Conservation (phyloP, 2,329 filamentous ascomycete species). For the Penicillium sp. region DNA sequence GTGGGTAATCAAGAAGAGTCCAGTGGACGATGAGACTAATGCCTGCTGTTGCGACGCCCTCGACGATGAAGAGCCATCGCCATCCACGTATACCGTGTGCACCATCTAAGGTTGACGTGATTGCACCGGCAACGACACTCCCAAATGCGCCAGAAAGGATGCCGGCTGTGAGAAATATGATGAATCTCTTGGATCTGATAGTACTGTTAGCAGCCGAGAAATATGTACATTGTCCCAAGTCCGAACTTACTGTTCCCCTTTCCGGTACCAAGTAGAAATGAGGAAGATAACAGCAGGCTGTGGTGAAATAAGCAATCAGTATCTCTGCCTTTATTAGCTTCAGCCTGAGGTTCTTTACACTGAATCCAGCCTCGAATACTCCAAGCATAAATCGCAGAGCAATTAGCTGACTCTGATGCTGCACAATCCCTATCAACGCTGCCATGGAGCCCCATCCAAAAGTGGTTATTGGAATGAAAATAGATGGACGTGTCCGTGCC, state of each 20-base stretch:
- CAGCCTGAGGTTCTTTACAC: too few species aligned
- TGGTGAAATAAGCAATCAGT: background rate
- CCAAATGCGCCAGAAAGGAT: slow-evolving; percentile 11
- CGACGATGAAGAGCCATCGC: slow-evolving; percentile 14
- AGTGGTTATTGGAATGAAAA: slow-evolving; percentile 9
- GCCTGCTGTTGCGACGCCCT: slow-evolving; percentile 7
- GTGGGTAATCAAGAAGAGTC: slow-evolving; percentile 9
- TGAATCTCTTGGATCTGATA: slow-evolving; percentile 6
- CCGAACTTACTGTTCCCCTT: slow-evolving; percentile 9
- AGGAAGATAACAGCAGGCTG: slow-evolving; percentile 13
- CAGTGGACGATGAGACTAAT: background rate
- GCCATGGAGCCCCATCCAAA: slow-evolving; percentile 6
- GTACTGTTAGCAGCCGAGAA: background rate
- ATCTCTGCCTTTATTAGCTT: too few species aligned
- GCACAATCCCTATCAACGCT: slow-evolving; percentile 4
- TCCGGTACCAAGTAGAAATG: slow-evolving; percentile 8
- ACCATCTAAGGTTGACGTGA: slow-evolving; percentile 10
- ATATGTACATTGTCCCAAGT: background rate
- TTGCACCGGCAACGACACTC: slow-evolving; percentile 6
- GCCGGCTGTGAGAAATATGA: slow-evolving; percentile 7
- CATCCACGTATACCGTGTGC: slow-evolving; percentile 5
- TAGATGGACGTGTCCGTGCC: slow-evolving; percentile 1
- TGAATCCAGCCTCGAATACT: slow-evolving; percentile 8
- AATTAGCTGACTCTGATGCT: slow-evolving; percentile 1
- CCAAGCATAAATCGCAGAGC: slow-evolving; percentile 1